phyloP scores from a whole-genome alignment of 805 yeast genomes.

The Barnettozyma vustinii region DNA sequence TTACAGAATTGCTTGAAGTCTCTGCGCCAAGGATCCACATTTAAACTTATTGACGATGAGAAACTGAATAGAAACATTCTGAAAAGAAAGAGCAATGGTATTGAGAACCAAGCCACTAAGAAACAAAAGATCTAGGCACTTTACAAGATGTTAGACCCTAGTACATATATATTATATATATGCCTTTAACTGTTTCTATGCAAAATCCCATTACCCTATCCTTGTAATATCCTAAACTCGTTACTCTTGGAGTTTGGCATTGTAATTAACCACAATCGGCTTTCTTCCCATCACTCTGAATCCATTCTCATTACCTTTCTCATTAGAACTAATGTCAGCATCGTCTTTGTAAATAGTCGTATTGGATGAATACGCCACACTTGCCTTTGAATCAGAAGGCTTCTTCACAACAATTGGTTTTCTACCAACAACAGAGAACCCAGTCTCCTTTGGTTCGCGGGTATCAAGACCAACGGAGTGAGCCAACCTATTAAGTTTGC shows the following conservation, averaged over 20 bases:
- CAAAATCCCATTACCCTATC: not conserved
- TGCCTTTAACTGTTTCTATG: not conserved
- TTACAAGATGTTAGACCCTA: not conserved
- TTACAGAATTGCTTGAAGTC: conserved; percentile 34
- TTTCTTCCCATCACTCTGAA: conserved; percentile 9
- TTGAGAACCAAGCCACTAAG: conserved; percentile 24
- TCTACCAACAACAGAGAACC: conserved; percentile 9
- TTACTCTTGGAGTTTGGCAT: not conserved
- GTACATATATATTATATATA: not conserved
- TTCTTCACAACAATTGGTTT: conserved; percentile 3
- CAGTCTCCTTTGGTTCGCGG: not conserved
- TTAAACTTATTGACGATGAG: conserved; percentile 48
- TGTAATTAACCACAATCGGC: conserved; percentile 3
- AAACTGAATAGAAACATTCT: conserved; percentile 53
- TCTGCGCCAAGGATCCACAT: conserved; percentile 23
- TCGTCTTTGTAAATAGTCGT: not conserved
- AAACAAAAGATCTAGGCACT: conserved; percentile 16
- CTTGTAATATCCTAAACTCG: not conserved
- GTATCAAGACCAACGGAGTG: not conserved
- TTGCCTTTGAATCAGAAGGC: not conserved
- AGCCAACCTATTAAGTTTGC: not conserved
- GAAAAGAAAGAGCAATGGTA: conserved; percentile 39
- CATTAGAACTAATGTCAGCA: not conserved
- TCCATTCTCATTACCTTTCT: not conserved
- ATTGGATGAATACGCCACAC: not conserved